Conservation (phyloP, 2,329 filamentous ascomycete species). For the Botrytis fragariae region DNA sequence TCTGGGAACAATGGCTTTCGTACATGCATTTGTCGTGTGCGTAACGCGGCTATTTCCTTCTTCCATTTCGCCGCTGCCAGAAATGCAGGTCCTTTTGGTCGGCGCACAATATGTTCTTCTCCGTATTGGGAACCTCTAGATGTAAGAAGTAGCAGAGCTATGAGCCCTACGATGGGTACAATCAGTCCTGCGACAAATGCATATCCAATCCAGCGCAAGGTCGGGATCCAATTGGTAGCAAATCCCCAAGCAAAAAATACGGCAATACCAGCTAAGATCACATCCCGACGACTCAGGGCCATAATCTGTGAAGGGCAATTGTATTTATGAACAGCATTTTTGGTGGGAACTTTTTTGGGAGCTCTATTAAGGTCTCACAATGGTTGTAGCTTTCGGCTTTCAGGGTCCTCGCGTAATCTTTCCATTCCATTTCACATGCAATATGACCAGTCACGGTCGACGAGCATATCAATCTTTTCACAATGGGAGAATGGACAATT, state of each 20-base stretch:
- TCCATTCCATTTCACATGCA: conserved; percentile 12
- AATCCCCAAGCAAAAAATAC: conserved; percentile 87
- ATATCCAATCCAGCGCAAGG: conserved; percentile 80
- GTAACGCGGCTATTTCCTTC: conserved; percentile 65
- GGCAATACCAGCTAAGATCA: conserved; percentile 64
- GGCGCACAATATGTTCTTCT: conserved; percentile 43
- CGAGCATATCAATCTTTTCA: not conserved
- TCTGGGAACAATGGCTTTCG: conserved; percentile 69
- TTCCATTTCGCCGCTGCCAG: conserved; percentile 63
- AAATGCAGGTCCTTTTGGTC: conserved; percentile 55
- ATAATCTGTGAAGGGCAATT: conserved; percentile 44
- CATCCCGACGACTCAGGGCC: conserved; percentile 73
- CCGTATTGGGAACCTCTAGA: conserved; percentile 50
- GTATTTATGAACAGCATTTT: conserved; percentile 36
- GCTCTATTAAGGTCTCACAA: conserved; percentile 21
- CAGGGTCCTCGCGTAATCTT: conserved; percentile 27
- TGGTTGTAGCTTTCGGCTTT: conserved; percentile 20
- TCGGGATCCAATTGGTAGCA: conserved; percentile 76
- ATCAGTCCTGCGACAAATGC: conserved; percentile 72
- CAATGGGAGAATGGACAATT: not conserved
- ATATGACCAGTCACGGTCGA: conserved; percentile 3
- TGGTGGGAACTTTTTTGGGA: conserved; percentile 24
- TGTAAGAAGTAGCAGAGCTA: conserved; percentile 60
- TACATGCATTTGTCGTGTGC: conserved; percentile 63
- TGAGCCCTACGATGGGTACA: conserved; percentile 51